Evolutionary conservation across 2,329 filamentous ascomycete genomes (phyloP), one percentile per base, ranked within the genome.

Genomic region (Ascocoryne sarcoides): DNA sequence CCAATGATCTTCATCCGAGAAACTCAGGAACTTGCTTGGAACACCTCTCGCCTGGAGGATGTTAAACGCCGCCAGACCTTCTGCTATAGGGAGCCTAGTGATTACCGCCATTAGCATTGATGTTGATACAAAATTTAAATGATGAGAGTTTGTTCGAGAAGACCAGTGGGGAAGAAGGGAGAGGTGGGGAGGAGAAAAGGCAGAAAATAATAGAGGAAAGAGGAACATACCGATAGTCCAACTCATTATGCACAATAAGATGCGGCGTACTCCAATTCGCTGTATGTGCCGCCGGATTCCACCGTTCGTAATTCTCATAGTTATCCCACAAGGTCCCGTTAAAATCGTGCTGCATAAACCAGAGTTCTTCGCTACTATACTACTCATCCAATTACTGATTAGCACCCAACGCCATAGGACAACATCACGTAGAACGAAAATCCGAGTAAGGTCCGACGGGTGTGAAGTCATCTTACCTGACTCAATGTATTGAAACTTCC

Each of bases 151-250:
- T n/a, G n/a, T n/a, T n/a, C n/a, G n/a, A n/a, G n/a, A n/a, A n/a
- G n/a, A n/a, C n/a, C n/a, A n/a, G n/a, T n/a, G n/a, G n/a, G n/a
- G n/a, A n/a, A n/a, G n/a, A n/a, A n/a, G n/a, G n/a, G n/a, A n/a
- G n/a, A n/a, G n/a, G n/a, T n/a, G n/a, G n/a, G n/a, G n/a, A n/a
- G n/a, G n/a, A n/a, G n/a, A n/a, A n/a, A n/a, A n/a, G n/a, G n/a
- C n/a, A n/a, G n/a, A n/a, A n/a, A n/a, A n/a, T n/a, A n/a, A n/a
- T n/a, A n/a, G n/a, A n/a, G n/a, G n/a, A n/a, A n/a, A n/a, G n/a
- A n/a, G n/a, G n/a, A n/a, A n/a, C n/a, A n/a, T n/a, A n/a, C n/a
- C 89, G 76, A 59, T 93, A 95, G 60, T 95, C 90, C 18, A 89
- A 71, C 52, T 90, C 85, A 55, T 78, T 89, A 62, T 96, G 89